Conservation (phyloP, 129 eudicot species). For the Lactuca sativa region DNA sequence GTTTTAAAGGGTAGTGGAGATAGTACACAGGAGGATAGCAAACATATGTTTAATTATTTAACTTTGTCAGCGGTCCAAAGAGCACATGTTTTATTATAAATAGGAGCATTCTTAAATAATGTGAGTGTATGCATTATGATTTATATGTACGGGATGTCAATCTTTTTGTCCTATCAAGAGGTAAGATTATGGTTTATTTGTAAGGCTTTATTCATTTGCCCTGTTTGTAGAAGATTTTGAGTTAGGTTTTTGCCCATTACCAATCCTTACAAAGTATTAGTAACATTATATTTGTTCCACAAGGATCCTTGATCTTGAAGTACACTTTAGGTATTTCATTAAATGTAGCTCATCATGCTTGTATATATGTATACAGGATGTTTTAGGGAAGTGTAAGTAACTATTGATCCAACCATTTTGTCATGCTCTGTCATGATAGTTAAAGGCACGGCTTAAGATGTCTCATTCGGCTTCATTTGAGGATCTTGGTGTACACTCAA, state of each 20-base stretch:
- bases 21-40: no score
- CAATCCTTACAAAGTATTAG: background rate
- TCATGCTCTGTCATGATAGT: constrained; percentile 71
- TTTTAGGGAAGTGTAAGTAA: constrained; percentile 91
- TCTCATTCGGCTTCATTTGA: constrained; percentile 8
- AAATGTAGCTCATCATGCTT: no score
- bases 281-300: background rate
- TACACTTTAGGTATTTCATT: constrained; percentile 1
- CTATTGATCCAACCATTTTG: constrained; percentile 76
- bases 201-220: background rate
- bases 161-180: constrained; percentile 83
- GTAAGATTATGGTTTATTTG: constrained; percentile 27
- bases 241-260: background rate
- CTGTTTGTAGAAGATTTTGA: background rate
- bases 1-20: no score
- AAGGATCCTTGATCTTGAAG: background rate
- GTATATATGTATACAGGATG: constrained; percentile 41
- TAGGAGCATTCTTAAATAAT: no score
- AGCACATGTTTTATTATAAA: no score
- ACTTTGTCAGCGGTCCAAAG: no score
- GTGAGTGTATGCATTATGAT: constrained; percentile 48
- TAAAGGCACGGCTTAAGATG: constrained; percentile 41
- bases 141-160: constrained; percentile 74
- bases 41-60: no score
- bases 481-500: background rate